Conservation (phyloP, 352 stramenopile genomes). For the Achlya hypogyna region DNA sequence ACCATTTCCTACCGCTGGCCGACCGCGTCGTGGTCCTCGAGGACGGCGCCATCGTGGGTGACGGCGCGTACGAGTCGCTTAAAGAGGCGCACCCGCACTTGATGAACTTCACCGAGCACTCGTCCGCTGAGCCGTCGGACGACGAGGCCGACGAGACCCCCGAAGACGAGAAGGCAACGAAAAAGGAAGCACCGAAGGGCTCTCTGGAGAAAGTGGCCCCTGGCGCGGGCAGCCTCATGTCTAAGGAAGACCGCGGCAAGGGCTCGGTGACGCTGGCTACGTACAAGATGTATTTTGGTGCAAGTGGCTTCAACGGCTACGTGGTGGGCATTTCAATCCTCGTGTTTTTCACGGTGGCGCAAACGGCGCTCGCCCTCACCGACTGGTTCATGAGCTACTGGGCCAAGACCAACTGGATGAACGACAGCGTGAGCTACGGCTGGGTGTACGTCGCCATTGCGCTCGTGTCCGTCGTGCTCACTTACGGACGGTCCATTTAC, state of each 20-base stretch:
- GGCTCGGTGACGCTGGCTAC: not conserved
- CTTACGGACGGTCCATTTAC: not conserved
- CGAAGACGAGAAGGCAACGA: not conserved
- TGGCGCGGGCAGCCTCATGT: slow-evolving; percentile 3
- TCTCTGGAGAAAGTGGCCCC: not conserved
- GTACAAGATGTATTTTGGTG: slow-evolving; percentile 17
- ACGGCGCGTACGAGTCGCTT: slow-evolving; percentile 26
- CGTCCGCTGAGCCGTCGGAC: not conserved
- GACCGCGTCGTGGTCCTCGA: slow-evolving; percentile 35
- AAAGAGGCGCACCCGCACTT: slow-evolving; percentile 26
- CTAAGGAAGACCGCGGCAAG: slow-evolving; percentile 10
- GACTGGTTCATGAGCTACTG: slow-evolving; percentile 20
- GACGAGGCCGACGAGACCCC: not conserved
- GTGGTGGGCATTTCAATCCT: slow-evolving; percentile 1
- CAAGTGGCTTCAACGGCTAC: slow-evolving; percentile 2
- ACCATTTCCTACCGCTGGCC: slow-evolving; percentile 32
- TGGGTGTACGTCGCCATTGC: not conserved
- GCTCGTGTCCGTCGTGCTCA: not conserved
- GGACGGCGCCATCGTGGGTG: slow-evolving; percentile 29
- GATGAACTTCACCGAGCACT: slow-evolving; percentile 18
- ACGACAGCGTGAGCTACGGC: not conserved
- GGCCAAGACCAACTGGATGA: not conserved
- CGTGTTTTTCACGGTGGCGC: not conserved
- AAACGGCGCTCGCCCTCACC: not conserved
- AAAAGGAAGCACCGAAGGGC: not conserved